Evolutionary conservation across 257 asterid species (phyloP), one percentile per base, ranked within the genome.

Genomic region (Solanum tarapatanum): DNA sequence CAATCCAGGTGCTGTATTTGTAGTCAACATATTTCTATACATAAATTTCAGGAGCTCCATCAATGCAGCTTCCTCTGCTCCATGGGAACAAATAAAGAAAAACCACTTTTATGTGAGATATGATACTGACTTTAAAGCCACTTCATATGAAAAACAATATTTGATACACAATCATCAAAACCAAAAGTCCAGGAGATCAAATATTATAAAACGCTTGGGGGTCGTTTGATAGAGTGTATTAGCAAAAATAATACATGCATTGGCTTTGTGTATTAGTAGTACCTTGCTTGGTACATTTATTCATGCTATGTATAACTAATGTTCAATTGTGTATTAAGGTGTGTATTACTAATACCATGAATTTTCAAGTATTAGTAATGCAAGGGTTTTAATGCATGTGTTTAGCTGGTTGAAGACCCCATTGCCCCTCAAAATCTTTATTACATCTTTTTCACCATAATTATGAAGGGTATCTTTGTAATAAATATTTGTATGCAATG

Each of bases 21-120:
- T 33, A 28, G 90, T 70, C 36, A 89, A 62, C 26, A 86, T 87
- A 89, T 86, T 89, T 85, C 89, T 87, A 74, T 89, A 89, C 89
- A 89, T 89, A 43, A 89, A 89, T 83, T 87, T 89, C 41, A 89
- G 83, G 70, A 87, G 91, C 83, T 89, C 91, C 91, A 62, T 87
- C 66, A 89, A 60, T 6, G 89, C 88, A 86, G 87, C 85, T 89
- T 89, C 90, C 86, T 89, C 90, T 89, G 89, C 32, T 64, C 87
- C 89, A 88, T 45, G 51, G 21, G 70, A 62, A 84, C 48, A 76
- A 76, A 36, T 74, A 26, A 51, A 84, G 60, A 68, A 39, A 72
- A 58, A 48, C 21, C 51, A 84, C 68, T 84, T 83, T 48, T 62
- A 55, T 26, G 84, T 11, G 35, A 70, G 48, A 30, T 33, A 64